These are phyloP conservation scores for Xylariales sp. DNA, from an alignment of 2,329 filamentous ascomycete species.

Conservation along the genomic window DNA sequence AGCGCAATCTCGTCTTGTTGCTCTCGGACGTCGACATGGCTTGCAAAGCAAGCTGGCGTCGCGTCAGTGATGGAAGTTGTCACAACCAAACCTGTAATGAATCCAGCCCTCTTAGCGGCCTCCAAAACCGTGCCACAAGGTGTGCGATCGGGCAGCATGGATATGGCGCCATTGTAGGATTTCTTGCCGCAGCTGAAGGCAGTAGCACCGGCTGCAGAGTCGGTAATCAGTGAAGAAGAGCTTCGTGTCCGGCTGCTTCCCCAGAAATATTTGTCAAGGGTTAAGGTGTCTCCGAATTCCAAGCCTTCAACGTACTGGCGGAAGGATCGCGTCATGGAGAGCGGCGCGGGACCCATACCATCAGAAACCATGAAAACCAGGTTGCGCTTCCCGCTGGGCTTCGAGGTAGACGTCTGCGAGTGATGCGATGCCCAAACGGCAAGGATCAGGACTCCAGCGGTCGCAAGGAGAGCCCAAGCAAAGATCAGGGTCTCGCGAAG, in stretches of 20 bases:
- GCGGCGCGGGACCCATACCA: constrained; percentile 92
- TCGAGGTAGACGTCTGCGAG: constrained; percentile 38
- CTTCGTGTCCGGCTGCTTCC: constrained; percentile 86
- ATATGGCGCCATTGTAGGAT: constrained; percentile 96
- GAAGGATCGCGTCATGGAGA: constrained; percentile 82
- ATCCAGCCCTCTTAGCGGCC: constrained; percentile 87
- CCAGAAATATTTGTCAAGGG: constrained; percentile 84
- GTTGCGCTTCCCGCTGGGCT: constrained; percentile 70
- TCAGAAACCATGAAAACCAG: constrained; percentile 99
- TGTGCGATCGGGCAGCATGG: constrained; percentile 75
- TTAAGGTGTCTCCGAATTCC: constrained; percentile 70
- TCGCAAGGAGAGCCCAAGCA: constrained; percentile 77
- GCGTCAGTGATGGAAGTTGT: constrained; percentile 95
- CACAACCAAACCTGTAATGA: constrained; percentile 89
- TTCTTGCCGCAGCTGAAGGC: constrained; percentile 91
- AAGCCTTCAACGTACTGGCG: constrained; percentile 72
- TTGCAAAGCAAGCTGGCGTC: constrained; percentile 90
- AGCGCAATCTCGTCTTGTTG: constrained; percentile 90
- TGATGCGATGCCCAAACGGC: constrained; percentile 75
- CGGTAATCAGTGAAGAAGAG: constrained; percentile 80
- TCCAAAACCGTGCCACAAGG: constrained; percentile 92
- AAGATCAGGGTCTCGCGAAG: constrained; percentile 72
- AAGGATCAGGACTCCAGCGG: constrained; percentile 71
- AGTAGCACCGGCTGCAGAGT: constrained; percentile 94
- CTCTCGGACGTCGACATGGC: constrained; percentile 73